Conservation (phyloP, 2,329 filamentous ascomycete species). For the Colletotrichum spaethianum region DNA sequence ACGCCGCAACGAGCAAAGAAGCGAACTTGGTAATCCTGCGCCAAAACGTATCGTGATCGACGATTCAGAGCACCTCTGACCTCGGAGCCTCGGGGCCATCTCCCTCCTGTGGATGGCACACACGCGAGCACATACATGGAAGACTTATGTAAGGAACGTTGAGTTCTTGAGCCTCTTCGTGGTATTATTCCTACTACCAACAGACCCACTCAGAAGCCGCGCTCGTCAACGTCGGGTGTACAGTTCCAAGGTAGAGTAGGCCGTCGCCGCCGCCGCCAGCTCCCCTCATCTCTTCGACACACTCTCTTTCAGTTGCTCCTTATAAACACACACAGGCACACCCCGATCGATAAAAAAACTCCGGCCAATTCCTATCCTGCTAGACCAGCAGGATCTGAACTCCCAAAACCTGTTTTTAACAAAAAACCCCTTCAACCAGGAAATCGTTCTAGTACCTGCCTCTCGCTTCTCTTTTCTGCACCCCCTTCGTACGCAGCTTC, state of each 20-base stretch:
- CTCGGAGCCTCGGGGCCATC: background rate
- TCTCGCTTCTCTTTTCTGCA: background rate
- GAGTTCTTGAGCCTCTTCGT: background rate
- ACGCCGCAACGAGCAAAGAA: background rate
- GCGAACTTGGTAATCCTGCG: background rate
- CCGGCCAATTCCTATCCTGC: constrained; percentile 30
- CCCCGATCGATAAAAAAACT: constrained; percentile 16
- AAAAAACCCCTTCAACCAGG: constrained; percentile 14
- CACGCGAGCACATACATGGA: background rate
- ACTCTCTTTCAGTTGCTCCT: constrained; percentile 4
- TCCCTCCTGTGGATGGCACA: background rate
- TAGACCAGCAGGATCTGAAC: constrained; percentile 32
- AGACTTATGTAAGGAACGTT: background rate
- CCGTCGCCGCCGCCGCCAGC: background rate
- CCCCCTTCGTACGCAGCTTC: background rate
- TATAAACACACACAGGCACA: background rate
- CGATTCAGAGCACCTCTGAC: background rate
- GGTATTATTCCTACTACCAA: constrained; percentile 32
- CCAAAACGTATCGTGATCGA: background rate
- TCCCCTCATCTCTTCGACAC: background rate
- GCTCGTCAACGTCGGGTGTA: background rate
- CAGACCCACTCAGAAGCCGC: background rate
- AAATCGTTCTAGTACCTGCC: constrained; percentile 15
- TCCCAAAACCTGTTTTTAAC: constrained; percentile 21
- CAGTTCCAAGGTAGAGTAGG: background rate